Conservation (phyloP, 306 rosid genomes). For the Coriaria nepalensis region DNA sequence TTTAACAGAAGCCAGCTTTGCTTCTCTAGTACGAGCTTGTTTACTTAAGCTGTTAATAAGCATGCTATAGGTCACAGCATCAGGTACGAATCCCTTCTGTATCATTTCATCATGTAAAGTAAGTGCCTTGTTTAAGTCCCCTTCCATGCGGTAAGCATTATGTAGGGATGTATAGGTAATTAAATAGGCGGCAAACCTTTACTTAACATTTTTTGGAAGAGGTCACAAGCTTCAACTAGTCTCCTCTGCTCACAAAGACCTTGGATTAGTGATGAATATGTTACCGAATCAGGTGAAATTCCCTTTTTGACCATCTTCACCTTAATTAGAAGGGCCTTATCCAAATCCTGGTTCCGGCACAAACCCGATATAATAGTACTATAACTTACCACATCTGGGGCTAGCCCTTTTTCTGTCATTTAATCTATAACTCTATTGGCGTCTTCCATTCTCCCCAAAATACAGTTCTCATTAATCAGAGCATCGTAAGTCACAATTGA, state of each 20-base stretch:
- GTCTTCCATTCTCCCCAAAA: slow-evolving; percentile 56
- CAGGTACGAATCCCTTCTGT: slow-evolving; percentile 59
- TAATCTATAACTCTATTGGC: slow-evolving; percentile 39
- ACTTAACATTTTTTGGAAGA: slow-evolving; percentile 54
- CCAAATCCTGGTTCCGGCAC: slow-evolving; percentile 53
- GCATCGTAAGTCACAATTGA: slow-evolving; percentile 70
- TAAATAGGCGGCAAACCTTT: slow-evolving; percentile 41
- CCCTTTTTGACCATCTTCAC: slow-evolving; percentile 60
- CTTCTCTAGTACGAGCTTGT: slow-evolving; percentile 73
- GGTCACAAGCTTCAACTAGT: slow-evolving; percentile 52
- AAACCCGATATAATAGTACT: slow-evolving; percentile 73
- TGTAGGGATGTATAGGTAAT: slow-evolving; percentile 71
- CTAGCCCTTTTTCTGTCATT: slow-evolving; percentile 48
- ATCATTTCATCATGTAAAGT: slow-evolving; percentile 70
- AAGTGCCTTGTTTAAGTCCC: slow-evolving; percentile 60
- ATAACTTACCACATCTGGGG: slow-evolving; percentile 68
- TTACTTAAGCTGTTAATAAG: slow-evolving; percentile 84
- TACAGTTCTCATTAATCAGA: slow-evolving; percentile 60
- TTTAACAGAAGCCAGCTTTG: slow-evolving; percentile 78
- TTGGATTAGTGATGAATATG: slow-evolving; percentile 68
- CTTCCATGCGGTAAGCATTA: slow-evolving; percentile 66
- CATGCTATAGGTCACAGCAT: slow-evolving; percentile 74
- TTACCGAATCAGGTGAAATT: slow-evolving; percentile 45
- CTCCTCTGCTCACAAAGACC: slow-evolving; percentile 63
- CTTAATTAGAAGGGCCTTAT: slow-evolving; percentile 54